These are phyloP conservation scores for Colletotrichum camelliae DNA, from an alignment of 2,329 filamentous ascomycete genomes.

Conservation along the genomic window DNA sequence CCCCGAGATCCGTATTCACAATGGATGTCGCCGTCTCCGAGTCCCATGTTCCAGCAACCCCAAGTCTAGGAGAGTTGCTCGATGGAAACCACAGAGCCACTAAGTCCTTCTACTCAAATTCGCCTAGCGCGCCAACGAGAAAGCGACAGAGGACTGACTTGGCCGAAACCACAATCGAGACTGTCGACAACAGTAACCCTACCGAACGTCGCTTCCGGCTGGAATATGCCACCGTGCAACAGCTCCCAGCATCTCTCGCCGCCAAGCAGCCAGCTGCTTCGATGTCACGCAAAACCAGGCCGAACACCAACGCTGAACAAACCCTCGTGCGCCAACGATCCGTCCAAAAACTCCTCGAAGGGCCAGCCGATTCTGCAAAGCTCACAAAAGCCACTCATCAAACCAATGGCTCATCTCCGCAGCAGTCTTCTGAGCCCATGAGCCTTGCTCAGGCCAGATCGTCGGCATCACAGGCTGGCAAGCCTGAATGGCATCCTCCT, in stretches of 20 bases:
- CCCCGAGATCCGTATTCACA: not conserved
- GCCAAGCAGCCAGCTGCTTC: slow-evolving; percentile 73
- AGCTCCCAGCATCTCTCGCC: slow-evolving; percentile 78
- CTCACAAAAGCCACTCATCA: not conserved
- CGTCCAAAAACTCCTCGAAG: slow-evolving; percentile 42
- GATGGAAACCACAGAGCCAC: slow-evolving; percentile 46
- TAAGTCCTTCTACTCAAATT: slow-evolving; percentile 42
- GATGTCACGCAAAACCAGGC: slow-evolving; percentile 36
- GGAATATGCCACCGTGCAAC: slow-evolving; percentile 81
- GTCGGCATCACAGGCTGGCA: slow-evolving; percentile 48
- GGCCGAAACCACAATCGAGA: not conserved
- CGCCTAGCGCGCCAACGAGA: slow-evolving; percentile 7
- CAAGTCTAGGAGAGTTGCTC: slow-evolving; percentile 41
- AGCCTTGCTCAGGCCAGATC: slow-evolving; percentile 32
- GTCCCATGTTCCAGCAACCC: slow-evolving; percentile 21
- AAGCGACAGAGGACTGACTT: slow-evolving; percentile 41
- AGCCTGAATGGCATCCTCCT: slow-evolving; percentile 94
- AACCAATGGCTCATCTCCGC: not conserved
- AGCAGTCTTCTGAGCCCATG: slow-evolving; percentile 26
- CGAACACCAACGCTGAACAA: slow-evolving; percentile 49
- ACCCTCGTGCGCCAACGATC: slow-evolving; percentile 42
- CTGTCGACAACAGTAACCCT: not conserved
- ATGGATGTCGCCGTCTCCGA: slow-evolving; percentile 34
- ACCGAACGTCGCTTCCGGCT: slow-evolving; percentile 60
- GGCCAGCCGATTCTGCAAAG: not conserved